Evolutionary conservation across 1,139 yeast species (phyloP), one percentile per base, ranked within the genome.

Genomic region (Yamadazyma triangularis): DNA sequence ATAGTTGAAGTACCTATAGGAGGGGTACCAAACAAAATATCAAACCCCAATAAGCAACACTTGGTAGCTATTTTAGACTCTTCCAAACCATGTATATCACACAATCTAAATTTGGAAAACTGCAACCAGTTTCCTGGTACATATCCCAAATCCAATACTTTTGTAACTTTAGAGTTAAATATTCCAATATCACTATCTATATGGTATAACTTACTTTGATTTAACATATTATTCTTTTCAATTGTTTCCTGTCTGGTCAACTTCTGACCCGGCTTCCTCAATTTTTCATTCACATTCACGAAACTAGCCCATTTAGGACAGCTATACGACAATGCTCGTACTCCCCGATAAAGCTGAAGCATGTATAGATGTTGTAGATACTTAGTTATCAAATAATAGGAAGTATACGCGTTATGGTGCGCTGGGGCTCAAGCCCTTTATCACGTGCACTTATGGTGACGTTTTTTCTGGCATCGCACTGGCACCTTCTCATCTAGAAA

Each of bases 81-180:
- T 0, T 47, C 51, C 2, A 63, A 24, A 3, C 36, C 42, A 40
- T 65, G 65, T 2, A 57, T 31, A 23, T 47, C 44, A 25, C 58
- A 49, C 36, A 68, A 41, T 20, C 55, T 44, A 21, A 51, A 38
- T 26, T 53, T 50, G 6, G 95, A 82, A 20, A 84, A 93, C 43
- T 80, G 86, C 9, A 89, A 72, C 98, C 98, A 91, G 22, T 95
- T 89, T 0, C 98, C 98, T 0, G 98, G 98, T 0, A 95, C 95
- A 52, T 73, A 91, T 1, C 98, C 98, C 15, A 67, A 40, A 38
- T 68, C 73, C 4, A 68, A 23, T 4, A 64, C 61, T 30, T 51
- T 56, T 4, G 48, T 48, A 3, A 63, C 60, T 1, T 33, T 29
- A 7, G 36, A 16, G 34, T 54, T 44, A 36, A 66, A 55, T 3